phyloP scores from a whole-genome alignment of 257 asterid genomes.

The Catharanthus roseus region DNA sequence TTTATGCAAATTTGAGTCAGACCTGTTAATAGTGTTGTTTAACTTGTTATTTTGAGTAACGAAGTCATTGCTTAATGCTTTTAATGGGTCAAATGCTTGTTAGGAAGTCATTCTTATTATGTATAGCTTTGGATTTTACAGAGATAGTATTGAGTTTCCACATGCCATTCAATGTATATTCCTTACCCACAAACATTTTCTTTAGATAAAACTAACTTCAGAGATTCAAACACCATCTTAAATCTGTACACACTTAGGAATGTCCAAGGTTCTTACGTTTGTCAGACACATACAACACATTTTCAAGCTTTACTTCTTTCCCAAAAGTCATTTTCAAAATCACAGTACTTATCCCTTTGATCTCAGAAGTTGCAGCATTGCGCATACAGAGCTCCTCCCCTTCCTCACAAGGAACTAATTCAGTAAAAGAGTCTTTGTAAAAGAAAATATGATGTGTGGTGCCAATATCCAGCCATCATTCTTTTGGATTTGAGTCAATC shows the following conservation, averaged over 20 bases:
- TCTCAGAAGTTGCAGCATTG: too few relatives aligned
- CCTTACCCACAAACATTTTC: not conserved
- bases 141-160: not conserved
- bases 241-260: not conserved
- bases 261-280: not conserved
- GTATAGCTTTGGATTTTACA: not conserved
- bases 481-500: not conserved
- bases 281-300: too few relatives aligned
- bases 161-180: not conserved
- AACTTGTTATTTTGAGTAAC: slow-evolving; percentile 8
- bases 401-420: too few relatives aligned
- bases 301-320: too few relatives aligned
- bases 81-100: not conserved
- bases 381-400: too few relatives aligned
- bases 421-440: too few relatives aligned
- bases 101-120: not conserved
- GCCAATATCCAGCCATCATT: too few relatives aligned
- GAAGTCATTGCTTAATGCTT: not conserved
- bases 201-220: not conserved
- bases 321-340: too few relatives aligned
- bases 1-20: not conserved
- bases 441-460: not conserved
- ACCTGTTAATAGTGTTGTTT: not conserved
- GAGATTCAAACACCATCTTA: not conserved
- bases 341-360: too few relatives aligned